Evolutionary conservation across 805 yeast genomes (phyloP).

Genomic region (Metschnikowia kunwiensis): DNA sequence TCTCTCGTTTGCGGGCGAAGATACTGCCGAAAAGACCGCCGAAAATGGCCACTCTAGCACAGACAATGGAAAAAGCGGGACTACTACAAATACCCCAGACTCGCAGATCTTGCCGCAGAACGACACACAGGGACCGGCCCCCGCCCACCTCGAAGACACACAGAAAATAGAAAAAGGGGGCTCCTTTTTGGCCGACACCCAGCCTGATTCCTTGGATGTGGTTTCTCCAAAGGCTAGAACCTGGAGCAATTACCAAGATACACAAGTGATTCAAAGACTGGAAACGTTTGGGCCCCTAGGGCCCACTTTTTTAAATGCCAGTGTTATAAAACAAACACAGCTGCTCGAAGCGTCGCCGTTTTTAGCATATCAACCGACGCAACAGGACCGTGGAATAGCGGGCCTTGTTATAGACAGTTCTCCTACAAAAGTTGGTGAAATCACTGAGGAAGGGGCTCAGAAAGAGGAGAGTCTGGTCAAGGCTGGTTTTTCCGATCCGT

Average conservation of each 20-base stretch:
- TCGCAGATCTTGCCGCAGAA: slow-evolving; percentile 1
- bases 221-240: too few species aligned
- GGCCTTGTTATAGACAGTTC: slow-evolving; percentile 7
- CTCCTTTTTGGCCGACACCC: not conserved
- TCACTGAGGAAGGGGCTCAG: not conserved
- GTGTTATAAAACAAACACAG: not conserved
- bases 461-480: too few species aligned
- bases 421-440: slow-evolving; percentile 4
- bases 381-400: not conserved
- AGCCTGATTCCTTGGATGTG: slow-evolving; percentile 1
- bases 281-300: not conserved
- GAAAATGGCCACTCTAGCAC: not conserved
- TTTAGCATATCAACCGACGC: slow-evolving; percentile 2
- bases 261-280: too few species aligned
- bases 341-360: not conserved
- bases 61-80: not conserved
- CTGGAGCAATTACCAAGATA: too few species aligned
- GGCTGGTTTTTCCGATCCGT: too few species aligned
- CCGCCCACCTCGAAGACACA: not conserved
- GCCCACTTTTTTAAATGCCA: not conserved
- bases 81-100: not conserved
- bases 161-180: not conserved
- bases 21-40: too few species aligned
- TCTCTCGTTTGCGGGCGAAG: too few species aligned
- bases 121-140: not conserved